These are phyloP conservation scores for Clitoria ternatea DNA, from an alignment of 306 rosid genomes.

Conservation along the genomic window DNA sequence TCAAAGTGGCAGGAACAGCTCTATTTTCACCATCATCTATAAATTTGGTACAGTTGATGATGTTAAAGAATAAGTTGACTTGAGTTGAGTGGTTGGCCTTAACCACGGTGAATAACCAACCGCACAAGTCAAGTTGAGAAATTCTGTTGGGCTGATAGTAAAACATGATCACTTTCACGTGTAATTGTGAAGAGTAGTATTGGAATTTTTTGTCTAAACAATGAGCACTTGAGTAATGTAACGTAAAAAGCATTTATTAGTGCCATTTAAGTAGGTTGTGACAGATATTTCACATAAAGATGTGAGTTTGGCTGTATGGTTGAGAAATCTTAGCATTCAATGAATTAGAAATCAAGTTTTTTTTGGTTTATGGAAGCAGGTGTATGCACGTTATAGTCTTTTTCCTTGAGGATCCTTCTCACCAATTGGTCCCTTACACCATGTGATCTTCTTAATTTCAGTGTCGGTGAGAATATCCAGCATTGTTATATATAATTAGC, in stretches of 20 bases:
- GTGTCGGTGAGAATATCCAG: constrained; percentile 39
- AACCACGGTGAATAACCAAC: not conserved
- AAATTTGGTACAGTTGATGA: not conserved
- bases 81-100: not conserved
- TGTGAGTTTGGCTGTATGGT: constrained; percentile 33
- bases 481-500: constrained; percentile 41
- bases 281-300: constrained; percentile 24
- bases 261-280: constrained; percentile 49
- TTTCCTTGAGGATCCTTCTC: constrained; percentile 18
- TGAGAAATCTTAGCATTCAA: constrained; percentile 48
- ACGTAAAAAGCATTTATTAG: constrained; percentile 45
- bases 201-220: not conserved
- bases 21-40: not conserved
- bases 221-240: not conserved
- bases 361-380: not conserved
- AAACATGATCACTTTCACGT: constrained; percentile 2
- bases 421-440: constrained; percentile 41
- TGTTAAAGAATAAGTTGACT: not conserved
- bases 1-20: not conserved
- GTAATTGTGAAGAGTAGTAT: not conserved
- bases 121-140: not conserved
- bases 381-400: constrained; percentile 43
- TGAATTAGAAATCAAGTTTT: constrained; percentile 30
- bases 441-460: constrained; percentile 57
- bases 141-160: constrained; percentile 7